These are phyloP conservation scores for Rhodotorula toruloides DNA, from an alignment of 768 basidiomycete species.

Conservation along the genomic window DNA sequence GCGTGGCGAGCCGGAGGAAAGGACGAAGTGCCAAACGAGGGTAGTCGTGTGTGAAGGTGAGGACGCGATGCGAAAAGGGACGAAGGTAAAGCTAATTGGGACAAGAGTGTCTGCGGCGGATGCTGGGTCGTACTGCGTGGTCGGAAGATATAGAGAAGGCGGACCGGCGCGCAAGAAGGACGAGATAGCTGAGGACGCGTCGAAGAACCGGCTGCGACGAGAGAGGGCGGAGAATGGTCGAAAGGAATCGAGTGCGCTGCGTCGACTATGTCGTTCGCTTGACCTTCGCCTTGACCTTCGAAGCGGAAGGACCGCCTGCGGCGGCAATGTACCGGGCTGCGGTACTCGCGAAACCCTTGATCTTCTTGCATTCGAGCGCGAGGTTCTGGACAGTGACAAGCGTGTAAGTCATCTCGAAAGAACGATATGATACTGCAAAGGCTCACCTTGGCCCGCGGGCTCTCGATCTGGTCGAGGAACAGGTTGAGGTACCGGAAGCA, in stretches of 20 bases:
- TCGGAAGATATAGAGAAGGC: no score
- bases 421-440: no score
- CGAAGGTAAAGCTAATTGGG: no score
- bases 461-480: conserved; percentile 56
- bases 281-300: background rate
- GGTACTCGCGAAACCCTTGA: conserved; percentile 41
- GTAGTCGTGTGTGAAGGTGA: no score
- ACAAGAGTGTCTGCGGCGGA: no score
- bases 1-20: no score
- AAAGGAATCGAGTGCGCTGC: background rate
- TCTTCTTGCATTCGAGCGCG: conserved; percentile 44
- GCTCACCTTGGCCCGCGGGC: conserved; percentile 47
- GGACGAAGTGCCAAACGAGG: no score
- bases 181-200: background rate
- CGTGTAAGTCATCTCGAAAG: conserved; percentile 42
- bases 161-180: background rate
- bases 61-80: no score
- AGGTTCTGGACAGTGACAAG: conserved; percentile 50
- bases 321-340: conserved; percentile 33
- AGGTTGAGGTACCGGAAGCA: conserved; percentile 66
- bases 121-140: no score
- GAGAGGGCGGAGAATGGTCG: background rate
- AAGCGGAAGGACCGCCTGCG: conserved; percentile 5
- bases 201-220: no score
- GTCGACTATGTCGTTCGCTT: background rate